These are phyloP conservation scores for Moricandia arvensis DNA, from an alignment of 345 rosid species.

Conservation along the genomic window DNA sequence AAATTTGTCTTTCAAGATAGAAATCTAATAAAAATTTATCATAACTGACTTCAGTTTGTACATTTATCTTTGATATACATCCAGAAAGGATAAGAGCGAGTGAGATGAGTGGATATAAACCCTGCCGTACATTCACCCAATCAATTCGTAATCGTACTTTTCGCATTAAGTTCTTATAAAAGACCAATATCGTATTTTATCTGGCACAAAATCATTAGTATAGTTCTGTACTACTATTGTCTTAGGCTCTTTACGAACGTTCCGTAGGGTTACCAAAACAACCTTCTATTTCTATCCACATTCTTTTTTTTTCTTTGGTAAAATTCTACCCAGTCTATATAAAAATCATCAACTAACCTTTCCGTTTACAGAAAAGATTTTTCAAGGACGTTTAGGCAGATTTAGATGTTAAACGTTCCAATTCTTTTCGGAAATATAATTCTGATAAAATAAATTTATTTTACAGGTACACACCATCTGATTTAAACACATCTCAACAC, in stretches of 20 bases:
- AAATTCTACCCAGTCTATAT: not conserved
- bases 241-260: not conserved
- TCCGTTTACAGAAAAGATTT: not conserved
- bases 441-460: too few relatives aligned
- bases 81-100: not conserved
- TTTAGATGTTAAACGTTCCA: not conserved
- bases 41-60: not conserved
- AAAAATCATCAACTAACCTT: not conserved
- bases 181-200: not conserved
- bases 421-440: not conserved
- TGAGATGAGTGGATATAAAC: slow-evolving; percentile 19
- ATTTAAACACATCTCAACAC: not conserved
- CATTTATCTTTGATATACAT: not conserved
- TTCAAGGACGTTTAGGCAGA: not conserved
- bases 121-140: slow-evolving; percentile 11
- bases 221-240: not conserved
- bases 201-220: not conserved
- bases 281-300: not conserved
- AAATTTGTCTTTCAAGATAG: too few relatives aligned
- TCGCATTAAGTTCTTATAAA: not conserved
- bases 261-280: not conserved
- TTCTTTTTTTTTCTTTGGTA: too few relatives aligned
- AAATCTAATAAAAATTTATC: too few relatives aligned
- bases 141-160: slow-evolving; percentile 5
- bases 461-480: not conserved